Conservation (phyloP, 345 rosid species). For the Heritiera fomes region DNA sequence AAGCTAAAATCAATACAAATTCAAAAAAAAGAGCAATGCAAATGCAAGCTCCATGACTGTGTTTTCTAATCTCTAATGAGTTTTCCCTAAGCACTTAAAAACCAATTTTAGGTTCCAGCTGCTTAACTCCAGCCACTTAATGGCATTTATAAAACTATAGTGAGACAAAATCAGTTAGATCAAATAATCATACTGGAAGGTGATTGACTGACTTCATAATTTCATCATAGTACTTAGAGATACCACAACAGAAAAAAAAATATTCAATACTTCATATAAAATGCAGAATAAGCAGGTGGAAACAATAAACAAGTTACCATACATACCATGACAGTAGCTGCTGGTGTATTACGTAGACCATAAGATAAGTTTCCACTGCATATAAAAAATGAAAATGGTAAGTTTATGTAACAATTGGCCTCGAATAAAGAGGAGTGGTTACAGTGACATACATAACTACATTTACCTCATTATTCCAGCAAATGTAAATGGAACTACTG, state of each 20-base stretch:
- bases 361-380: slow-evolving; percentile 80
- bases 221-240: neutral
- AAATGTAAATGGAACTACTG: slow-evolving; percentile 74
- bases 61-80: slow-evolving; percentile 1
- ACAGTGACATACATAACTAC: slow-evolving; percentile 21
- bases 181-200: neutral
- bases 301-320: slow-evolving; percentile 20
- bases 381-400: slow-evolving; percentile 25
- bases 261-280: neutral
- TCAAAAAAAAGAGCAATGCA: neutral
- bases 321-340: slow-evolving; percentile 65
- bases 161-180: slow-evolving; percentile 4
- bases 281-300: neutral
- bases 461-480: slow-evolving; percentile 82
- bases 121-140: neutral
- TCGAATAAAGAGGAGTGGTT: neutral
- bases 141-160: neutral
- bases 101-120: neutral
- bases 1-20: neutral
- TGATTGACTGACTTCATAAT: slow-evolving; percentile 3
- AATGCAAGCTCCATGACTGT: neutral
- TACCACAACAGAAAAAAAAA: neutral
- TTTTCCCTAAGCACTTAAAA: slow-evolving; percentile 7
- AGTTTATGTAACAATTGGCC: neutral
- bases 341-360: slow-evolving; percentile 86